phyloP scores from a whole-genome alignment of 176 grass and related monocot genomes.

The Triticum aestivum region IWGSC_CS_RefSeq_v2.1 NC_057794.1:51321829-51322328 shows the following conservation, averaged over 20 bases:
- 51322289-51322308: neutral
- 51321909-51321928: neutral
- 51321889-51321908: neutral
- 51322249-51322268: neutral
- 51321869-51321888: neutral
- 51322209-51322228: neutral
- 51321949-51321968: neutral
- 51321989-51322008: neutral
- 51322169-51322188: neutral
- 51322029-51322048: neutral
- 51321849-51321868: neutral
- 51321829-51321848: neutral
- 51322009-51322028: neutral
- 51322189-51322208: neutral
- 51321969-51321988: neutral
- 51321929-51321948: neutral
- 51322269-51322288: neutral
- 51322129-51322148: neutral
- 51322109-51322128: neutral
- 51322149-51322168: neutral
- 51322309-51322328: neutral
- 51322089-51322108: neutral
- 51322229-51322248: neutral
- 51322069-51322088: neutral
- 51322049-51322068: neutral